phyloP scores from a whole-genome alignment of 2,329 filamentous ascomycete species.

The Cladosporium sp. region DNA sequence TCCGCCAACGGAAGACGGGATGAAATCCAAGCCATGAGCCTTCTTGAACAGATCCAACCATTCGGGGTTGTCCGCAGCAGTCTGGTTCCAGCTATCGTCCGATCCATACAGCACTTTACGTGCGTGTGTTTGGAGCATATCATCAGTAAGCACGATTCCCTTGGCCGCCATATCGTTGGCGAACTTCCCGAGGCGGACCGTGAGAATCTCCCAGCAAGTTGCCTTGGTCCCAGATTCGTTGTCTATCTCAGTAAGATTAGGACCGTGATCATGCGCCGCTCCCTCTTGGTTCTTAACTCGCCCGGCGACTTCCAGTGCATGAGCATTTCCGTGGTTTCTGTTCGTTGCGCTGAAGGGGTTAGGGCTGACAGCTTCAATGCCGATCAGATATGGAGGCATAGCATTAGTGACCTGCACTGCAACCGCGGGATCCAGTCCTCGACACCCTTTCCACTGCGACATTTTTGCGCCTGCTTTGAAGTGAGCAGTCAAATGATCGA shows the following conservation, averaged over 20 bases:
- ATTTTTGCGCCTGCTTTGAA: conserved; percentile 52
- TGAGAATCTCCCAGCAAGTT: conserved; percentile 50
- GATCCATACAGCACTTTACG: conserved; percentile 45
- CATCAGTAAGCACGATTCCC: conserved; percentile 43
- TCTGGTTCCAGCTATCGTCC: conserved; percentile 45
- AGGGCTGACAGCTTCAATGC: conserved; percentile 42
- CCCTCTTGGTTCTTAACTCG: conserved; percentile 9
- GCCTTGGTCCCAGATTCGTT: conserved; percentile 17
- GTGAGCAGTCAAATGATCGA: conserved; percentile 52
- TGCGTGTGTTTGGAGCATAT: conserved; percentile 46
- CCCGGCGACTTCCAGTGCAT: conserved; percentile 15
- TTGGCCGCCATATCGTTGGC: conserved; percentile 37
- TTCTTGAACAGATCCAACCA: conserved; percentile 49
- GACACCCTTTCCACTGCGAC: conserved; percentile 53
- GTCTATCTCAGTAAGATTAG: neutral
- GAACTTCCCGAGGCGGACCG: conserved; percentile 42
- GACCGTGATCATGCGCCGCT: neutral
- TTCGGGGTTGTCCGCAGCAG: conserved; percentile 39
- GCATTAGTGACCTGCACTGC: conserved; percentile 47
- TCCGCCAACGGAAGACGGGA: conserved; percentile 30
- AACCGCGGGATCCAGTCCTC: conserved; percentile 47
- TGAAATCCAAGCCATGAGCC: conserved; percentile 41
- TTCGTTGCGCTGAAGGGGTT: conserved; percentile 45
- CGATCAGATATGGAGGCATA: conserved; percentile 51
- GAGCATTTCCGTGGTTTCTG: conserved; percentile 18